Base-by-base conservation (phyloP, 1,139 yeast genomes). In the Yamadazyma kanchanaburiensis region DNA sequence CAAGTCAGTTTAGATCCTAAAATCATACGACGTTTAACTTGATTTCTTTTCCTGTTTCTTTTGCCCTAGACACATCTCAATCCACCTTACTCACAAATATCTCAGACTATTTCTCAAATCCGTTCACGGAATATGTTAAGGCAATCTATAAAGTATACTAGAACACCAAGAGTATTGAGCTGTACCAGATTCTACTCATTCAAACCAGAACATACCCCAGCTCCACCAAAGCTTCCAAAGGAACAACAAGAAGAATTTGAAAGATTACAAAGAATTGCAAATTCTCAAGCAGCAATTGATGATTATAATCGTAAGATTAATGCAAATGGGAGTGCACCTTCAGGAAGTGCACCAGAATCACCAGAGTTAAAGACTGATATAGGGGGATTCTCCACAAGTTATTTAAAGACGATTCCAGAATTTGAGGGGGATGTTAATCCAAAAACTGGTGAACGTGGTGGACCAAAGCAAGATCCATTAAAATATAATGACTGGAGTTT, bases 391-490 rank as follows among this genome's bases (percentile, higher is more conserved):
- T 81, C 85, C 17, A 81, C 89, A 1, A 83, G 78, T 39, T 77
- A 70, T 43, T 71, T 80, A 53, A 78, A 81, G 55, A 82, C 88
- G 4, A 80, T 87, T 33, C 95, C 96, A 1, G 99, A 94, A 47
- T 91, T 91, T 50, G 96, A 89, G 57, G 99, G 99, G 2, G 91
- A 89, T 38, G 78, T 73, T 21, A 91, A 91, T 50, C 99, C 99
- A 0, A 71, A 69, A 35, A 89, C 97, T 1, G 98, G 98, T 2
- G 99, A 94, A 58, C 68, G 81, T 19, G 96, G 96, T 24, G 99
- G 98, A 0, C 99, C 99, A n/a, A 94, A 94, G 50, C 97, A 91
- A 55, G 97, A 94, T 49, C 99, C 99, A 1, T 67, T 87, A 44
- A 77, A 80, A 46, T 95, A 87, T 51, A 91, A 89, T 25, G 99